These are phyloP conservation scores for Nemania serpens DNA, from an alignment of 2,329 filamentous ascomycete genomes.

Conservation along the genomic window DNA sequence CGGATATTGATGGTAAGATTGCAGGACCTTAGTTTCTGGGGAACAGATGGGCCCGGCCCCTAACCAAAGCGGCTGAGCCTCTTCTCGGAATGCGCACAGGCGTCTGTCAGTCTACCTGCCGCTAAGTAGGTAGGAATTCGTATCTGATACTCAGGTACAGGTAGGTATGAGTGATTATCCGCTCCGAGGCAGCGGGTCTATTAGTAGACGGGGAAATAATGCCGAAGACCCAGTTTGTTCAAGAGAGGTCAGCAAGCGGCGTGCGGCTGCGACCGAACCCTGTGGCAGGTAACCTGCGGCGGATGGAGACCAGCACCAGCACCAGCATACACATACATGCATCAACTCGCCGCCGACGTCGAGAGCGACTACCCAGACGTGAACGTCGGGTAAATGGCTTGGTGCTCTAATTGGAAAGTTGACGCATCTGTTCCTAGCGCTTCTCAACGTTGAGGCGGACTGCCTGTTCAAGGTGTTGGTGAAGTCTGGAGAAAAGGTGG, in stretches of 20 bases:
- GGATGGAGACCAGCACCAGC: slow-evolving; percentile 20
- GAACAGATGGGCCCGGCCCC: slow-evolving; percentile 3
- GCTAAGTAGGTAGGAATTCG: neutral
- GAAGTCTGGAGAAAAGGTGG: neutral
- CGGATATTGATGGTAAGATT: slow-evolving; percentile 10
- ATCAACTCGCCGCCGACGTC: slow-evolving; percentile 7
- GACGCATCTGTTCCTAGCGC: neutral
- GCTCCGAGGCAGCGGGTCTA: slow-evolving; percentile 15
- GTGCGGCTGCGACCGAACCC: slow-evolving; percentile 25
- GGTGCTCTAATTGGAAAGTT: neutral
- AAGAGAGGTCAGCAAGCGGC: slow-evolving; percentile 16
- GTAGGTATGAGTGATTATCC: slow-evolving; percentile 21
- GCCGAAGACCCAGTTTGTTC: slow-evolving; percentile 1
- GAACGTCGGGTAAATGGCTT: slow-evolving; percentile 4
- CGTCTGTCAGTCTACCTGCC: neutral
- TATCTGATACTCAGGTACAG: neutral
- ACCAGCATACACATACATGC: slow-evolving; percentile 25
- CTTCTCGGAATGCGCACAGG: slow-evolving; percentile 7
- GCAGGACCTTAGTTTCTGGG: slow-evolving; percentile 9
- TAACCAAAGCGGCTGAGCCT: slow-evolving; percentile 12
- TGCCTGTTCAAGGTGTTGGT: neutral
- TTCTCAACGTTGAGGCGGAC: neutral
- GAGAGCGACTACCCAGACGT: slow-evolving; percentile 10
- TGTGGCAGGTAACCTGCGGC: slow-evolving; percentile 15
- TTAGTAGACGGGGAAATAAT: slow-evolving; percentile 23